These are phyloP conservation scores for Coemansia nantahalensis DNA, from an alignment of 192 early-diverging fungal genomes.

Conservation along the genomic window DNA sequence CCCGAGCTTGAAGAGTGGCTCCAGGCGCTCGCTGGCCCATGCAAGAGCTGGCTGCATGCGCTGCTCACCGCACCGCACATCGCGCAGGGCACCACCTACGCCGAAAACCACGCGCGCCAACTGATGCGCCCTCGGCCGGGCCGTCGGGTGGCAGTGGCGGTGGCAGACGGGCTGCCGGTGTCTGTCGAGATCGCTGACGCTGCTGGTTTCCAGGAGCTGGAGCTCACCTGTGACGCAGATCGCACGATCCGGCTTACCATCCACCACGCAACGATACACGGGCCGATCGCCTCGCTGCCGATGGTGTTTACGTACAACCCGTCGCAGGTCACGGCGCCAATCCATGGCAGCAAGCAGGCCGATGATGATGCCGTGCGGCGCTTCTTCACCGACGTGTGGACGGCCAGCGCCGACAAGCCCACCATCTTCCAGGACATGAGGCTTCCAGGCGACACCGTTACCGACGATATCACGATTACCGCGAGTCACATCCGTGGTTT, in stretches of 20 bases:
- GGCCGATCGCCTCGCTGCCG: conserved; percentile 24
- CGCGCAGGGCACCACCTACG: conserved; percentile 64
- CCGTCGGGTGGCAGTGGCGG: conserved; percentile 23
- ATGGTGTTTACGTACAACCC: conserved; percentile 12
- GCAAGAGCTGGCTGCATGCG: conserved; percentile 80
- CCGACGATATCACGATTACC: conserved; percentile 14
- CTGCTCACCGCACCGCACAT: conserved; percentile 67
- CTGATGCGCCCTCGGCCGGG: conserved; percentile 60
- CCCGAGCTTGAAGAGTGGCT: conserved; percentile 57
- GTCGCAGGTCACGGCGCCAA: conserved; percentile 6
- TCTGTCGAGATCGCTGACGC: conserved; percentile 5
- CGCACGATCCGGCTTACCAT: conserved; percentile 47
- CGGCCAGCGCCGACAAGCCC: conserved; percentile 7
- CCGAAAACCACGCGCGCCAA: conserved; percentile 58
- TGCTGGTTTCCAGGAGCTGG: conserved; percentile 67
- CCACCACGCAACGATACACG: conserved; percentile 44
- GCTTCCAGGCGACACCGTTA: neutral
- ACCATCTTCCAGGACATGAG: conserved; percentile 3
- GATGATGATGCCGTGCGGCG: too few relatives aligned
- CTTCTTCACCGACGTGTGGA: conserved; percentile 9
- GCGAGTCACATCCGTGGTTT: conserved; percentile 82
- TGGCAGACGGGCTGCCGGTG: neutral
- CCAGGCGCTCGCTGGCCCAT: conserved; percentile 63
- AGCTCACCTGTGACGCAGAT: conserved; percentile 54
- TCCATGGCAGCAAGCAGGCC: conserved; percentile 1